Evolutionary conservation across 2,329 filamentous ascomycete genomes (phyloP).

Genomic region (Parascedosporium putredinis): DNA sequence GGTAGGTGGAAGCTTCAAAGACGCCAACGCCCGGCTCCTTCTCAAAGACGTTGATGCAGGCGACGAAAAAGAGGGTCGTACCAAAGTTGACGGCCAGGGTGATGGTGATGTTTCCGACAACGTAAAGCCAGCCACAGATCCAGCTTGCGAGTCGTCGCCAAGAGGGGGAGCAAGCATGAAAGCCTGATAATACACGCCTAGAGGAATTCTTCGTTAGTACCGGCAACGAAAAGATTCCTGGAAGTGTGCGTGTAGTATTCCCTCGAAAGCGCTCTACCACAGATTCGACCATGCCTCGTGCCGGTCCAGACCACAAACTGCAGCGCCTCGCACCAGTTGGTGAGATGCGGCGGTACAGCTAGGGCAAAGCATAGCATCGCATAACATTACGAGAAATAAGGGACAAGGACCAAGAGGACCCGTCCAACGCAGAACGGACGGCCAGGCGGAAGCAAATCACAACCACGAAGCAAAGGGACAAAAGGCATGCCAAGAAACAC

Average conservation of each 20-base stretch:
- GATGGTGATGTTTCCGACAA: constrained; percentile 73
- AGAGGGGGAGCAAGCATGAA: constrained; percentile 57
- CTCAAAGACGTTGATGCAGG: constrained; percentile 46
- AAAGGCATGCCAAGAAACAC: too few species aligned
- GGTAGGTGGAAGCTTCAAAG: constrained; percentile 44
- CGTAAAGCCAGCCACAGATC: constrained; percentile 67
- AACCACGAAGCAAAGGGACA: too few species aligned
- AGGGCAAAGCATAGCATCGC: too few species aligned
- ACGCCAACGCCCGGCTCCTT: constrained; percentile 30
- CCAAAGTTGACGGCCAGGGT: constrained; percentile 77
- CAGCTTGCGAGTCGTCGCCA: constrained; percentile 57
- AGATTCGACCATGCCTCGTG: neutral
- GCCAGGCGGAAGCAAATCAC: too few species aligned
- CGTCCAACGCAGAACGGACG: too few species aligned
- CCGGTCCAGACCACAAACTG: too few species aligned
- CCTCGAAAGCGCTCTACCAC: neutral
- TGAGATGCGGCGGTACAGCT: too few species aligned
- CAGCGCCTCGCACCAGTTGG: too few species aligned
- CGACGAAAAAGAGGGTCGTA: constrained; percentile 54
- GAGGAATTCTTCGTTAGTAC: constrained; percentile 5
- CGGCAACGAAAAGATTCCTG: too few species aligned
- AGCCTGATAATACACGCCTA: constrained; percentile 63
- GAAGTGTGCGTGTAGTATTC: neutral
- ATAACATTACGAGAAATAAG: too few species aligned
- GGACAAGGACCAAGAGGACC: too few species aligned